Percentiles rank a stretch among this genome's conserved stretches.
Conservation (phyloP, 129 eudicot species). For the Saussurea involucrata region DNA sequence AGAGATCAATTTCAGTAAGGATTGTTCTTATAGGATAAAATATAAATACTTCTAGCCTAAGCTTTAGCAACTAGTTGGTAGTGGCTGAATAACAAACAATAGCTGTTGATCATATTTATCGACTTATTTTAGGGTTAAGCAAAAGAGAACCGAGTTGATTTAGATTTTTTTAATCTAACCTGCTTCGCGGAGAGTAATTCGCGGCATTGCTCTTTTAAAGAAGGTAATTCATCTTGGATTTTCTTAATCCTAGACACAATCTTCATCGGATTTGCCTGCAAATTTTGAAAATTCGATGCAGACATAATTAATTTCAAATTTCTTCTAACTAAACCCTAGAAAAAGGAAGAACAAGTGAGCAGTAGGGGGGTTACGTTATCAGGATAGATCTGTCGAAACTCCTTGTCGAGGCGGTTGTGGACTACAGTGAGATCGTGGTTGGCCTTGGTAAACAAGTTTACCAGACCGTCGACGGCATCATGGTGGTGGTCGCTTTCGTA, state of each 20-base stretch:
- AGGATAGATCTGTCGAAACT: slow-evolving; percentile 69
- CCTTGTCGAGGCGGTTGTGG: slow-evolving; percentile 56
- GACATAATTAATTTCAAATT: not conserved
- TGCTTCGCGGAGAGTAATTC: slow-evolving; percentile 86
- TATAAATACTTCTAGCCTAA: not conserved
- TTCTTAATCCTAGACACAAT: slow-evolving; percentile 72
- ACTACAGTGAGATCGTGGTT: slow-evolving; percentile 57
- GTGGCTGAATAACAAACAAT: not conserved
- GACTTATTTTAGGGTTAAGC: not conserved
- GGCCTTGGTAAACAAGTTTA: slow-evolving; percentile 53
- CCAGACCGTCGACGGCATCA: slow-evolving; percentile 48
- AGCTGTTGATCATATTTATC: not conserved
- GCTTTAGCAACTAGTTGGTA: slow-evolving; percentile 1
- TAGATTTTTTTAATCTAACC: slow-evolving; percentile 29
- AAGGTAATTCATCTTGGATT: slow-evolving; percentile 65
- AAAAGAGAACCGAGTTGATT: not conserved
- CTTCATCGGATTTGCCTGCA: slow-evolving; percentile 91
- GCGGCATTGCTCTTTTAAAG: slow-evolving; percentile 72
- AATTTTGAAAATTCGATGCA: not conserved
- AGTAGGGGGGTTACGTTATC: slow-evolving; percentile 41
- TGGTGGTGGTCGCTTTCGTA: slow-evolving; percentile 30
- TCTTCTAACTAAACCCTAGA: not conserved
- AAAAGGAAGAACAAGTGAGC: not conserved
- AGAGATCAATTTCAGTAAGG: not conserved
- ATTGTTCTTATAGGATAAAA: not conserved